Conservation (phyloP, 768 basidiomycete species). For the Termitomyces sp. region DNA sequence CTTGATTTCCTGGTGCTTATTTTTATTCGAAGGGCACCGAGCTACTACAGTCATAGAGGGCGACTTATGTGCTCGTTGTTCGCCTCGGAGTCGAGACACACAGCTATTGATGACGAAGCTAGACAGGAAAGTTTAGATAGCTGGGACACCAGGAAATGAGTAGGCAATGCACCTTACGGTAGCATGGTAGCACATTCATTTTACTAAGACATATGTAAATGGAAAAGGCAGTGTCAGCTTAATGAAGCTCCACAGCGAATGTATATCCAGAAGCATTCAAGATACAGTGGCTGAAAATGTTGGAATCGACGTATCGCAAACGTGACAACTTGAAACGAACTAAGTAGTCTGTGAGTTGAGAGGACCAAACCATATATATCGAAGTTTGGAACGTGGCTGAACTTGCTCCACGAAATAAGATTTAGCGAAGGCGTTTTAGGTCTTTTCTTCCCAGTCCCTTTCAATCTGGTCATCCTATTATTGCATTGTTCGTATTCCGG, state of each 20-base stretch:
- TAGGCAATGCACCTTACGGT: not conserved
- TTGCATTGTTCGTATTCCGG: not conserved
- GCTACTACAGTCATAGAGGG: no score
- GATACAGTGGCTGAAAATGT: not conserved
- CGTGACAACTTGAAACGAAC: not conserved
- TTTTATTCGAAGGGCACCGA: not conserved
- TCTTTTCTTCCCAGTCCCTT: not conserved
- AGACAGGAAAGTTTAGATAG: not conserved
- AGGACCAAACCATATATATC: not conserved
- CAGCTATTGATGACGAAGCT: not conserved
- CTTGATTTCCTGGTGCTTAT: not conserved
- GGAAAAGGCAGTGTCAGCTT: not conserved
- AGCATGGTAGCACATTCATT: no score
- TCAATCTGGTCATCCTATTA: not conserved
- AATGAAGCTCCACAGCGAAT: not conserved
- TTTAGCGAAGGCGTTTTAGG: not conserved
- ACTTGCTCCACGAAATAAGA: not conserved
- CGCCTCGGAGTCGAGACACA: not conserved
- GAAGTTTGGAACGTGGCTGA: not conserved
- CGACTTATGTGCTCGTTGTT: no score
- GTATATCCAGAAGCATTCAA: no score
- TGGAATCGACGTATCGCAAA: not conserved
- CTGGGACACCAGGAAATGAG: not conserved
- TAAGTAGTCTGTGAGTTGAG: not conserved
- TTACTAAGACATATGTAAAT: not conserved